Evolutionary conservation across 306 rosid genomes (phyloP).

Genomic region (Dalbergia cultrata): DNA sequence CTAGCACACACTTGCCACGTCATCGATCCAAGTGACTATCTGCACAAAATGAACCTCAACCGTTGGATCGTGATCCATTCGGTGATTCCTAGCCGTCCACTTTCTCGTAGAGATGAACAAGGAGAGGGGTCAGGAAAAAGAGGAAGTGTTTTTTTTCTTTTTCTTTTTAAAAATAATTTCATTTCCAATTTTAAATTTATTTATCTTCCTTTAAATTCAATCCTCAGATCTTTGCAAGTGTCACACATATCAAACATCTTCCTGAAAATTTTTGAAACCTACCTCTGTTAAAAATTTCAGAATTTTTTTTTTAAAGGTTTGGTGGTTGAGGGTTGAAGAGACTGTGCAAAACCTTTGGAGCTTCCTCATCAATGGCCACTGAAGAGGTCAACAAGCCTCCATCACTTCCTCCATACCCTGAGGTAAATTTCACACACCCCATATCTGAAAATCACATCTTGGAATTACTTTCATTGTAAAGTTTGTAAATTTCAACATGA

Average conservation of each 20-base stretch:
- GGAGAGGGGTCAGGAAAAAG: conserved; percentile 30
- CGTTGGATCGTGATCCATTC: conserved; percentile 53
- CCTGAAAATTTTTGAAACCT: conserved; percentile 24
- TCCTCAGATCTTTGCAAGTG: conserved; percentile 47
- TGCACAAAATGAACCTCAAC: neutral
- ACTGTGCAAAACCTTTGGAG: conserved; percentile 23
- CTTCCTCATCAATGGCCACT: conserved; percentile 71
- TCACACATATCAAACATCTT: conserved; percentile 51
- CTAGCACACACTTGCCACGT: conserved; percentile 55
- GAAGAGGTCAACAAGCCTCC: conserved; percentile 71
- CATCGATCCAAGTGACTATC: conserved; percentile 63
- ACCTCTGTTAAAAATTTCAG: conserved; percentile 11
- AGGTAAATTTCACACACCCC: conserved; percentile 57
- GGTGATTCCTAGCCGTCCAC: conserved; percentile 62
- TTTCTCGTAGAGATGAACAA: conserved; percentile 37
- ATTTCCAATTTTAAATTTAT: conserved; percentile 45
- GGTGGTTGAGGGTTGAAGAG: neutral
- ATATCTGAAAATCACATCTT: neutral
- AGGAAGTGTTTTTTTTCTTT: conserved; percentile 21
- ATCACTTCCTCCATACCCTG: conserved; percentile 84
- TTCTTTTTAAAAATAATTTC: neutral
- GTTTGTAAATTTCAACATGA: neutral
- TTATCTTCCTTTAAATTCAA: conserved; percentile 57
- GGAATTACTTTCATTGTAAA: neutral
- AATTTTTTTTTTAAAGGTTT: neutral